These are phyloP conservation scores for Geranomyces michiganensis DNA, from an alignment of 192 early-diverging fungal species.

Conservation along the genomic window DNA sequence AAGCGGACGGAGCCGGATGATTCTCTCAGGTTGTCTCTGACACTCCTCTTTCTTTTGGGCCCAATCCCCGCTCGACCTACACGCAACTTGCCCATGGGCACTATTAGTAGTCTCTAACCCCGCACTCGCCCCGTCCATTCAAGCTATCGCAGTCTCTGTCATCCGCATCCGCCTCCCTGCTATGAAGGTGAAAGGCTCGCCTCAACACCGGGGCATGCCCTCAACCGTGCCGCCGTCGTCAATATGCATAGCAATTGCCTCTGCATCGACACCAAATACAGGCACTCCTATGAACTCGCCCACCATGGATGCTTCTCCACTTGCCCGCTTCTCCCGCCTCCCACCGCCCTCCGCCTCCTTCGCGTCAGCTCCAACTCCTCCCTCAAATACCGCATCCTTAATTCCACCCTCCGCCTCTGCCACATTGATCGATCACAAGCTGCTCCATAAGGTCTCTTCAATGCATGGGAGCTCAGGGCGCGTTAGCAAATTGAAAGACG, in stretches of 20 bases:
- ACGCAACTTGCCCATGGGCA: too few species aligned
- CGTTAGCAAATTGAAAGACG: not conserved
- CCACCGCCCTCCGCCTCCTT: not conserved
- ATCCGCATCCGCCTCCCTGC: too few species aligned
- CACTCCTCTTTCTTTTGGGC: too few species aligned
- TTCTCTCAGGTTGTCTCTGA: too few species aligned
- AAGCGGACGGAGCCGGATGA: too few species aligned
- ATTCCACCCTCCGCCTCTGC: not conserved
- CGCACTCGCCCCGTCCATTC: too few species aligned
- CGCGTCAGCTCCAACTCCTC: too few species aligned
- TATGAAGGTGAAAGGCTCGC: conserved; percentile 3
- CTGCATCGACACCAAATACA: not conserved
- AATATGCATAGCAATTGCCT: conserved; percentile 4
- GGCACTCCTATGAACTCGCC: conserved; percentile 7
- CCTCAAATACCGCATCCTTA: not conserved
- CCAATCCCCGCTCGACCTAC: too few species aligned
- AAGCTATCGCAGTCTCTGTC: too few species aligned
- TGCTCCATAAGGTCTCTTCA: not conserved
- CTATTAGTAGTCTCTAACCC: too few species aligned
- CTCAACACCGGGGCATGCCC: not conserved
- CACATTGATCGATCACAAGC: not conserved
- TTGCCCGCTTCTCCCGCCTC: not conserved
- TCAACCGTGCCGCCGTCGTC: not conserved
- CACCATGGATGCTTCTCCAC: not conserved
- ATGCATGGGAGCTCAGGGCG: not conserved